Percentiles rank a stretch among this genome's conserved stretches.
These are phyloP conservation scores for Strobilomyces confusus DNA, from an alignment of 768 basidiomycete genomes.

Conservation along the genomic window DNA sequence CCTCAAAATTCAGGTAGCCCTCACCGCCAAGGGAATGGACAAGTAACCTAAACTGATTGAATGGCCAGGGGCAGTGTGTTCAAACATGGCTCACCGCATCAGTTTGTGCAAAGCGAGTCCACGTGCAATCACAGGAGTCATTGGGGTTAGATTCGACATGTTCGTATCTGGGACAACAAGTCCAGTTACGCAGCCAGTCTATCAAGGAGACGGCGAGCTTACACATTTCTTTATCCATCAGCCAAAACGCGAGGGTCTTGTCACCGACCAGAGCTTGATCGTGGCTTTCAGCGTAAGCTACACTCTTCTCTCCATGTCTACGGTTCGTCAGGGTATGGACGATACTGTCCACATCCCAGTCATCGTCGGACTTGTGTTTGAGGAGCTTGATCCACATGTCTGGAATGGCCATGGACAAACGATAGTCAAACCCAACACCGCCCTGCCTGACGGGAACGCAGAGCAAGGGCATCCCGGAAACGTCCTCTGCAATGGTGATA, in stretches of 20 bases:
- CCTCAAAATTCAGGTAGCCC: slow-evolving; percentile 96
- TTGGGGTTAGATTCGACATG: slow-evolving; percentile 83
- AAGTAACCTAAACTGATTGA: slow-evolving; percentile 53
- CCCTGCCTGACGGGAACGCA: slow-evolving; percentile 74
- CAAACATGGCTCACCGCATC: slow-evolving; percentile 64
- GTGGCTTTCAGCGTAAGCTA: slow-evolving; percentile 93
- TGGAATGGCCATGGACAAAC: slow-evolving; percentile 96
- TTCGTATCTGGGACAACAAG: slow-evolving; percentile 61
- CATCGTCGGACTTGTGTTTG: slow-evolving; percentile 83
- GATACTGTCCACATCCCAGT: slow-evolving; percentile 87
- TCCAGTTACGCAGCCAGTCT: neutral
- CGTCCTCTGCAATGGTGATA: slow-evolving; percentile 96
- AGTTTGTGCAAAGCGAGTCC: slow-evolving; percentile 95
- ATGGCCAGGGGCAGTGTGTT: neutral
- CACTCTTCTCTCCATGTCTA: slow-evolving; percentile 83
- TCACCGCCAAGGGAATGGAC: slow-evolving; percentile 94
- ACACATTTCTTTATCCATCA: slow-evolving; percentile 99
- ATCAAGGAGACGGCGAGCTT: slow-evolving; percentile 28
- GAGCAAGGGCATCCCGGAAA: slow-evolving; percentile 97
- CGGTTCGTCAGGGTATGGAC: slow-evolving; percentile 89
- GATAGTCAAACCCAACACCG: slow-evolving; percentile 96
- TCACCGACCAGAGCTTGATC: slow-evolving; percentile 98
- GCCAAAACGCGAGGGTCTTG: slow-evolving; percentile 98
- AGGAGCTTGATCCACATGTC: slow-evolving; percentile 99
- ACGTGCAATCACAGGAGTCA: slow-evolving; percentile 83